phyloP scores from a whole-genome alignment of 2,329 filamentous ascomycete genomes.

The Zalaria obscura region DNA sequence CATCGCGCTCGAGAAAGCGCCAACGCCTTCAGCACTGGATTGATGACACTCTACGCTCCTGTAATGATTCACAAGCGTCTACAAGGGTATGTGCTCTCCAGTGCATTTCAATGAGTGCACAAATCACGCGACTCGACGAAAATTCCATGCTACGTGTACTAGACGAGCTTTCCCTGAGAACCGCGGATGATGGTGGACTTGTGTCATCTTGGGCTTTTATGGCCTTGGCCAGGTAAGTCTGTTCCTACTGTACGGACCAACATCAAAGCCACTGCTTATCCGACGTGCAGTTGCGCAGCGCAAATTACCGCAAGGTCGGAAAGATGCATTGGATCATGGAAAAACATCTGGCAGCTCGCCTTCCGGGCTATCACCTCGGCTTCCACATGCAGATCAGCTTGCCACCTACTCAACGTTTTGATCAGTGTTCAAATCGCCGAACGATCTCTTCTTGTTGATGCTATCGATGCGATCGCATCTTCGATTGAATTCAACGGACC shows the following conservation, averaged over 20 bases:
- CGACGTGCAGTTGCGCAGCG: conserved; percentile 29
- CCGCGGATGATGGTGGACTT: conserved; percentile 50
- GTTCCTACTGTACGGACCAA: conserved; percentile 1
- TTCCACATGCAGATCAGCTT: conserved; percentile 61
- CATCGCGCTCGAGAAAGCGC: conserved; percentile 1
- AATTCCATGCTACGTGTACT: background rate
- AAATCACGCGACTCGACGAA: conserved; percentile 1
- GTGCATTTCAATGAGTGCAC: conserved; percentile 1
- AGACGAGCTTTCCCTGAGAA: conserved; percentile 1
- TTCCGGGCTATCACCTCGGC: conserved; percentile 56
- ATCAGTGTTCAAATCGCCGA: conserved; percentile 51
- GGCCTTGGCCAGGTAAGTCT: conserved; percentile 58
- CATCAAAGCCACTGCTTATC: conserved; percentile 9
- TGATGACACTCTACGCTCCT: conserved; percentile 1
- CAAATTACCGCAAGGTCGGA: conserved; percentile 26
- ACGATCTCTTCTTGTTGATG: conserved; percentile 52
- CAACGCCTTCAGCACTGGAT: conserved; percentile 1
- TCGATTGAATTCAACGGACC: conserved; percentile 75
- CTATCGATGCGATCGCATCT: conserved; percentile 57
- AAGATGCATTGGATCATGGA: conserved; percentile 44
- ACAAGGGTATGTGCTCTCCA: conserved; percentile 1
- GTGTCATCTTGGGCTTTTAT: conserved; percentile 73
- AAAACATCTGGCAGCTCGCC: conserved; percentile 61
- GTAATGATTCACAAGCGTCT: background rate
- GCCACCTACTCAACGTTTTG: conserved; percentile 55